phyloP scores from a whole-genome alignment of 306 rosid genomes.

The Ceratonia siliqua region DNA sequence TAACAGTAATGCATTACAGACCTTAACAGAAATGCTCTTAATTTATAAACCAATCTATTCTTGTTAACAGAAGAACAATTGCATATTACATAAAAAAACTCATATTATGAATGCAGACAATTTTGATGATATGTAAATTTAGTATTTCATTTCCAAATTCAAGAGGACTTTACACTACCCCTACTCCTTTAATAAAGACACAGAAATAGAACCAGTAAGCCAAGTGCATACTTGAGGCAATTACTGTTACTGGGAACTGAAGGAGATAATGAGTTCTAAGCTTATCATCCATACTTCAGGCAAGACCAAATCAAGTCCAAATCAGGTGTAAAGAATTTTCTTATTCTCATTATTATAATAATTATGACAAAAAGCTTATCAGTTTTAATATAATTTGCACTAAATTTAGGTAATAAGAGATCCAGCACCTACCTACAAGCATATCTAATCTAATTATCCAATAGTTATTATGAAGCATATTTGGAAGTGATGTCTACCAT shows the following conservation, averaged over 20 bases:
- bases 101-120: neutral
- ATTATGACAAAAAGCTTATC: neutral
- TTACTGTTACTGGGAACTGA: too few relatives aligned
- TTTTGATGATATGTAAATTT: neutral
- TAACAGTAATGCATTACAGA: too few relatives aligned
- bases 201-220: neutral
- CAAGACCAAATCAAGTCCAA: too few relatives aligned
- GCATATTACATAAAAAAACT: neutral
- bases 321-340: neutral
- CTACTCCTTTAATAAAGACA: neutral
- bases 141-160: neutral
- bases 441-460: too few relatives aligned
- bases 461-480: too few relatives aligned
- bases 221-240: too few relatives aligned
- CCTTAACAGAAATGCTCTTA: too few relatives aligned
- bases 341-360: neutral
- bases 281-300: neutral
- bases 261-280: neutral
- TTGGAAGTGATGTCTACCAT: too few relatives aligned
- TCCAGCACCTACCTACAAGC: too few relatives aligned
- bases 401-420: too few relatives aligned
- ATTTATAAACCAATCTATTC: neutral
- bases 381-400: neutral
- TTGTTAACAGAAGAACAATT: neutral
- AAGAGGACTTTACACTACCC: neutral